These are phyloP conservation scores for Colletotrichum sp. DNA, from an alignment of 2,329 filamentous ascomycete species.

Conservation along the genomic window DNA sequence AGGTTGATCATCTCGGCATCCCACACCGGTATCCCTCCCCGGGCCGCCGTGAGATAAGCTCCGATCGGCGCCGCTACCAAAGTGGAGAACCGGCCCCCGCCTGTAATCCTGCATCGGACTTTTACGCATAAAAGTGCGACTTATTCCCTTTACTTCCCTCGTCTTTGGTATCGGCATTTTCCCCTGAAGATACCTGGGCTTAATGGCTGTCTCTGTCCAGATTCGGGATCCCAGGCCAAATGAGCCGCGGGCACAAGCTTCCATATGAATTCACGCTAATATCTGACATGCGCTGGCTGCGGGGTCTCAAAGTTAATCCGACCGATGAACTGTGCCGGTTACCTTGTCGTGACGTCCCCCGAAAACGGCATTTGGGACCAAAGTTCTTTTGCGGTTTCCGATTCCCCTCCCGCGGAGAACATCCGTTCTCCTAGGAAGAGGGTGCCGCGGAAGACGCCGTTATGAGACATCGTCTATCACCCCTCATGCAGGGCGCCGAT, in stretches of 20 bases:
- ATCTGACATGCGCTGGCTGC: background rate
- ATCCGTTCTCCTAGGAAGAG: background rate
- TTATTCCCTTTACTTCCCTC: background rate
- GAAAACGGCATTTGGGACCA: background rate
- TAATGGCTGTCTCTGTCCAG: background rate
- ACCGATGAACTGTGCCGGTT: background rate
- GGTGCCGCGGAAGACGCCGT: background rate
- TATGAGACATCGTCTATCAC: constrained; percentile 1
- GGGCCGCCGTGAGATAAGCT: background rate
- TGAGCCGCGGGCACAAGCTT: background rate
- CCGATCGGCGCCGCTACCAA: background rate
- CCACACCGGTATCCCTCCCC: background rate
- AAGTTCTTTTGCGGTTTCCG: too few species aligned
- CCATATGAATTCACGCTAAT: background rate
- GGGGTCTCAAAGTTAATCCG: background rate
- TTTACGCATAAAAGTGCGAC: background rate
- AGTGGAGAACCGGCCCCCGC: background rate
- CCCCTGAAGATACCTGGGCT: background rate
- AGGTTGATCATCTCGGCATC: background rate
- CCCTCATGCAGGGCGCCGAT: background rate
- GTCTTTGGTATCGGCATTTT: background rate
- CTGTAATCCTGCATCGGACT: background rate
- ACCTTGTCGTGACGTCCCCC: background rate
- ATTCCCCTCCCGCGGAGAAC: background rate
- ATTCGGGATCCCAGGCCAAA: background rate